These are phyloP conservation scores for Penstemon davidsonii DNA, from an alignment of 257 asterid species.

Conservation along the genomic window DNA sequence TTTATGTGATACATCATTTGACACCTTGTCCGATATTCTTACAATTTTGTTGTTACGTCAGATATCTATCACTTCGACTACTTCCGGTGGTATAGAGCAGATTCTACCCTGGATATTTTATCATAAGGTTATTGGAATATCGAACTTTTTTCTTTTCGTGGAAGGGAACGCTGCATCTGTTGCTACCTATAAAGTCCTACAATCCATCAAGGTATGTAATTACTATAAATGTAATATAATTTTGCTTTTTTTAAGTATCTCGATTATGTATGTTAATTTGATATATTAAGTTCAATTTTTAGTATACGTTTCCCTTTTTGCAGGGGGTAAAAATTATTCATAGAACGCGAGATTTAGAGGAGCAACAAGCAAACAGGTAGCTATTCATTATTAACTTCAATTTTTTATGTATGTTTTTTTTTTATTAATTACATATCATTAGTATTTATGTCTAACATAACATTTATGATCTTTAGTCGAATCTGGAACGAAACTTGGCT, in stretches of 20 bases:
- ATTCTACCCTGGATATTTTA: slow-evolving; percentile 48
- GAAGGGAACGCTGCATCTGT: slow-evolving; percentile 50
- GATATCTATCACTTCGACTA: slow-evolving; percentile 44
- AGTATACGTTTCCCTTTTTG: background rate
- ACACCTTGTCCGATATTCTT: too few relatives aligned
- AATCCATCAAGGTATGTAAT: slow-evolving; percentile 53
- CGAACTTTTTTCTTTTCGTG: slow-evolving; percentile 43
- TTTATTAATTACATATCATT: too few relatives aligned
- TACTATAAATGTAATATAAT: background rate
- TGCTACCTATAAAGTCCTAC: slow-evolving; percentile 45
- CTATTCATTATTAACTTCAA: too few relatives aligned
- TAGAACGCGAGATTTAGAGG: slow-evolving; percentile 31
- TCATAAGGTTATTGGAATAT: slow-evolving; percentile 44
- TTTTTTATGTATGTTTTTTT: too few relatives aligned
- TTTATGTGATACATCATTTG: too few relatives aligned
- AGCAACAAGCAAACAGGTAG: slow-evolving; percentile 34
- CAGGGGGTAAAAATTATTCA: slow-evolving; percentile 34
- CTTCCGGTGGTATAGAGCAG: slow-evolving; percentile 51
- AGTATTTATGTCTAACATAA: background rate
- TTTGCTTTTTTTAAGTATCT: background rate
- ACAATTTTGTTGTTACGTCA: background rate
- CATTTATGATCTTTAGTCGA: slow-evolving; percentile 22
- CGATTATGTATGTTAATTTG: too few relatives aligned
- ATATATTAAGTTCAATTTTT: too few relatives aligned
- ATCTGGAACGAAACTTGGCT: slow-evolving; percentile 42